Evolutionary conservation across 1,284 basidiomycete species (phyloP).

Genomic region (Cryptococcus sp.): DNA sequence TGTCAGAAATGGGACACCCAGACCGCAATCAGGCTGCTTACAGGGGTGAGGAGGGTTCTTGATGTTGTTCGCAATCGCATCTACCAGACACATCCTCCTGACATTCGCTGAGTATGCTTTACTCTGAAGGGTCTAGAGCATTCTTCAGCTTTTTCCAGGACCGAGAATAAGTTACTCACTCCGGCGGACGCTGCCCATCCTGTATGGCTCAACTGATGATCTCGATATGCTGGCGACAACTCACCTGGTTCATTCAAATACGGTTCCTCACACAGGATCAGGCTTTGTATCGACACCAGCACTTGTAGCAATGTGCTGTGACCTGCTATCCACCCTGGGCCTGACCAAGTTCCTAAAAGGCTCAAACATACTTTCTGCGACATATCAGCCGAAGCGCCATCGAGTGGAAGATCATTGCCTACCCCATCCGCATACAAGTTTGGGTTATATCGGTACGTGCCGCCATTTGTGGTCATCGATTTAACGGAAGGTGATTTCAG

Average conservation of each 20-base stretch:
- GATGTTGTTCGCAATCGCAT: conserved; percentile 69
- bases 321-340: conserved; percentile 83
- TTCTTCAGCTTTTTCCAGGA: conserved; percentile 1
- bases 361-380: conserved; percentile 76
- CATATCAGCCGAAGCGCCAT: conserved; percentile 50
- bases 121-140: conserved; percentile 53
- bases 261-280: conserved; percentile 85
- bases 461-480: conserved; percentile 87
- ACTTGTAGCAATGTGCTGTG: conserved; percentile 78
- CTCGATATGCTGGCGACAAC: neutral
- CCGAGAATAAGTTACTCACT: conserved; percentile 49
- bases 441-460: conserved; percentile 82
- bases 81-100: conserved; percentile 77
- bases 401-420: conserved; percentile 41
- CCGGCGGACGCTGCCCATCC: conserved; percentile 67
- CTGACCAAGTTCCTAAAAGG: conserved; percentile 80
- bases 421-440: conserved; percentile 73
- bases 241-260: conserved; percentile 76
- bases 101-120: conserved; percentile 64
- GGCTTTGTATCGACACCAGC: conserved; percentile 80
- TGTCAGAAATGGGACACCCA: neutral
- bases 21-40: conserved; percentile 12
- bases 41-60: conserved; percentile 60
- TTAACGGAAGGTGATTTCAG: conserved; percentile 56
- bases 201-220: neutral